Evolutionary conservation across 139 green algal species (phyloP), one percentile per base, ranked within the genome.

Genomic region (Chlamydomonas schloesseri): DNA sequence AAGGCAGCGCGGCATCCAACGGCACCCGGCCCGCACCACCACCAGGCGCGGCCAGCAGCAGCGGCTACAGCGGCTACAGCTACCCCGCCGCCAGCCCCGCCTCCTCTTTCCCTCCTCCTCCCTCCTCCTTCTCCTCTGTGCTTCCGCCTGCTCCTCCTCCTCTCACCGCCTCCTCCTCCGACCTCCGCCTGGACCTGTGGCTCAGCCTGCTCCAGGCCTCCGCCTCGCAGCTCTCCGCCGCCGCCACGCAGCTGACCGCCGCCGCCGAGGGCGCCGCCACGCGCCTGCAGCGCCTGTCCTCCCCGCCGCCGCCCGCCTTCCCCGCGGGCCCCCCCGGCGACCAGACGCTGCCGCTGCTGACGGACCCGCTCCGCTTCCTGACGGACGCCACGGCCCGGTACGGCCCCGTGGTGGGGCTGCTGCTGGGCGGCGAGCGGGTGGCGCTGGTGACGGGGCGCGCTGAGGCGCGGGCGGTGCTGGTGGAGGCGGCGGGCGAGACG

Each of bases 391-490:
- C 65, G 13, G 20, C 20, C 3, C 34, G 74, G 26, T 88, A 97
- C 80, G 95, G 96, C 31, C 65, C 76, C 4, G 82, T 95, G 8
- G 94, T 94, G 0, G 96, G 95, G 0, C 46, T 98, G 85, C 79
- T 92, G 78, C 93, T 99, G 50, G 97, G 94, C 15, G 95, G 96
- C 1, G 93, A 97, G 89, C 85, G 88, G 26, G 95, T 97, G 21
- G 93, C 98, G 53, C 79, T 99, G 20, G 89, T 98, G 6, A 82
- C 76, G 33, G 91, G 95, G 3, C 65, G 67, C 1, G 65, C 76
- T 20, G 79, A 74, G 79, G 79, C 79, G 26, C 79, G 47, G n/a
- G 17, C 46, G 62, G 79, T 85, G n/a, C 67, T 85, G 11, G 24
- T 85, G 21, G 79, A 85, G 24, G 64, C 71, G 71, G 71, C 73